Evolutionary conservation across 1,139 yeast species (phyloP), one percentile per base, ranked within the genome.

Genomic region (Geotrichum klebahnii): DNA sequence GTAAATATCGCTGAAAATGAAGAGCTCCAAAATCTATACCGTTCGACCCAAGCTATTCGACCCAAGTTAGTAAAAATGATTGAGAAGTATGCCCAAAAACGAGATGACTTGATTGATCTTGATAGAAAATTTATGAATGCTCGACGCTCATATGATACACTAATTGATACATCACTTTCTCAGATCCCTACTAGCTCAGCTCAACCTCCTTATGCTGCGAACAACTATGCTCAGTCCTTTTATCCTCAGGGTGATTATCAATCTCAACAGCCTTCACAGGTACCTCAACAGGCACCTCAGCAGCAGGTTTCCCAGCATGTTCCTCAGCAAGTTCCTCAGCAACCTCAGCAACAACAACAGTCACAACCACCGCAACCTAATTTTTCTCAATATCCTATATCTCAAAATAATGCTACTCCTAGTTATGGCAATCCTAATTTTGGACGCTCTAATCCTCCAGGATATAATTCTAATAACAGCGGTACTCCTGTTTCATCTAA

Each of bases 61-160:
- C 90, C 94, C 0, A 78, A 79, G 53, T 73, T 88, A 53, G 86
- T 86, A 8, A 78, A 78, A 59, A 69, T 80, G 59, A 82, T 88
- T 55, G 95, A 85, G 53, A 84, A 84, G 65, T 84, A 86, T 63
- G 74, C 87, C 34, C 78, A 76, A 44, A 76, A 88, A 57, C 82
- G 82, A 62, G 85, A 87, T 57, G 96, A 88, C 58, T 70, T 88
- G 51, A 70, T 80, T 58, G 77, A 77, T 14, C 70, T 88, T 61
- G 82, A 88, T 60, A 78, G 78, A 55, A 83, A 85, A 58, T 76
- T 90, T 54, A 78, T 79, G 51, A 71, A 71, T 46, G 94, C 95
- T 28, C 78, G 85, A 44, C 73, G 77, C 50, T 70, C 77, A 8
- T 90, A 88, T 64, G 88, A 87, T 61, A 79, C 79, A 46, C 68